Base-by-base conservation (phyloP, 2,329 filamentous ascomycete genomes). In the Neurospora sp. region DNA sequence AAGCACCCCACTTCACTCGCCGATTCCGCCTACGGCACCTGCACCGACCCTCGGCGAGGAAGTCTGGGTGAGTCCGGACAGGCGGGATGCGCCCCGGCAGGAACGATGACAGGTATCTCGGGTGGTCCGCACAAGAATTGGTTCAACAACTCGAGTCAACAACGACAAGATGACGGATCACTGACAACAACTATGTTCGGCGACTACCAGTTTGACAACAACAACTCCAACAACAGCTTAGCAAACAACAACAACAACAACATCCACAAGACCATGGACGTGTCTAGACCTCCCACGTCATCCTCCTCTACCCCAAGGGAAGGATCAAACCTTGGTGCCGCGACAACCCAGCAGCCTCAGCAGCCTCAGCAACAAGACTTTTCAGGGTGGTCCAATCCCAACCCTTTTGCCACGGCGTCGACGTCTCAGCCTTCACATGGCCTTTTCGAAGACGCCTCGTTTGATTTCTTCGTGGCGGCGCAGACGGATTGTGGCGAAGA, bases 1-100 rank as follows among this genome's bases (percentile, higher is more conserved):
- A 70, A 70, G 36, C 69, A 69, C 1, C 72, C 57, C 6, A 62
- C 70, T 3, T 74, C 74, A 5, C 72, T 74, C n/a, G 68, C 74
- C 12, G 74, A 75, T 69, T 75, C 74, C n/a, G 74, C 72, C 12
- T 75, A 75, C 62, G 69, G 67, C 37, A 57, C 52, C 52, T 57
- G 52, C 23, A 74, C 72, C 28, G 72, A 74, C 19, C 41, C 71
- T 4, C 36, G 74, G 17, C 70, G 74, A 33, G 68, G 72, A 46
- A 75, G 74, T 62, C 41, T 75, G n/a, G 71, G 68, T 41, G 72
- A 73, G 23, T n/a, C 69, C n/a, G 23, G 43, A 12, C 37, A 70
- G 10, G 28, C 38, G n/a, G 43, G 19, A 23, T 43, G 17, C 17
- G 43, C 19, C 8, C 40, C 40, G 6, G 17, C n/a, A 12, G 43